A percentile compares a stretch with the other conserved stretches of the same genome.
phyloP scores from a whole-genome alignment of 306 rosid genomes.

The Vicia villosa region DNA sequence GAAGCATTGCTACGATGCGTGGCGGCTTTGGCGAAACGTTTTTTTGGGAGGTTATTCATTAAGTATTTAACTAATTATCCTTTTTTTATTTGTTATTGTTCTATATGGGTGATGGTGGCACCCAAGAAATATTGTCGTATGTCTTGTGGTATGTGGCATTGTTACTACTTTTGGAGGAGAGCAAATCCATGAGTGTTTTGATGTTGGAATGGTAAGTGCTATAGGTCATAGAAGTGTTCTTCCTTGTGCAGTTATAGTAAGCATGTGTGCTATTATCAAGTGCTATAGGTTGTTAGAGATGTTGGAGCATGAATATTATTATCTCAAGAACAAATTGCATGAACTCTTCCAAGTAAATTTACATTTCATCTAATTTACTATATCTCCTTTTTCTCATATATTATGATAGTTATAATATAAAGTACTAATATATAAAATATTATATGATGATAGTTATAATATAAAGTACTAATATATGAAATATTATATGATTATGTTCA shows the following conservation, averaged over 20 bases:
- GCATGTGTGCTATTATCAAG: background rate
- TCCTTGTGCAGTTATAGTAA: background rate
- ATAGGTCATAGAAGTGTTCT: background rate
- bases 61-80: too few relatives aligned
- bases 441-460: too few relatives aligned
- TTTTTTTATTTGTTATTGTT: too few relatives aligned
- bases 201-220: background rate
- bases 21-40: too few relatives aligned
- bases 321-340: conserved; percentile 85
- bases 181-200: background rate
- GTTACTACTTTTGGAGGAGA: background rate
- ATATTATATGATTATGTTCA: conserved; percentile 29
- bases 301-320: conserved; percentile 84
- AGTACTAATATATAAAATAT: background rate
- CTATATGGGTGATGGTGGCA: too few relatives aligned
- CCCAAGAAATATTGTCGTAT: too few relatives aligned
- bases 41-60: too few relatives aligned
- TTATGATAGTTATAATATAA: background rate
- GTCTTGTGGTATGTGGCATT: background rate
- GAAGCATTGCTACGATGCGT: too few relatives aligned
- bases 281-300: too few relatives aligned
- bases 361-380: background rate
- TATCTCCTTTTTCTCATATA: background rate
- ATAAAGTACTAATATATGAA: too few relatives aligned
- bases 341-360: conserved; percentile 73